Conservation (phyloP, 2,329 filamentous ascomycete species). For the Acephala macrosclerotiorum region DNA sequence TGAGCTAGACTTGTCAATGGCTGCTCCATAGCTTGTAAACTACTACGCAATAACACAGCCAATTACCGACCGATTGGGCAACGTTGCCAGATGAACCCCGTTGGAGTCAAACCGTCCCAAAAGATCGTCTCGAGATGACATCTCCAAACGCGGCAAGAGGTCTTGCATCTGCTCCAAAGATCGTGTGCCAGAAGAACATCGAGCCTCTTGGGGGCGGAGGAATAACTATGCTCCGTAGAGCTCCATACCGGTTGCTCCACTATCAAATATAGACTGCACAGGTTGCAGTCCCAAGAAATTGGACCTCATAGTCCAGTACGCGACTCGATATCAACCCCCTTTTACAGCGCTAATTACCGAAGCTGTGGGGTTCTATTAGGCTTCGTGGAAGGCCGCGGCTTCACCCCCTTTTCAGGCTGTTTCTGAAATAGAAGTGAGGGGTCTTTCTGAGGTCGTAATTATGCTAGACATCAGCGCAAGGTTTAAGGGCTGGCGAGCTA, state of each 20-base stretch:
- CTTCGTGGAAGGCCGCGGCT: constrained; percentile 9
- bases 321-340: background rate
- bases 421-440: constrained; percentile 20
- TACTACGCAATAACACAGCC: background rate
- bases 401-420: constrained; percentile 21
- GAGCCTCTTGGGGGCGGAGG: background rate
- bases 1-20: background rate
- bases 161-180: background rate
- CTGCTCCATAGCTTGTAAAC: background rate
- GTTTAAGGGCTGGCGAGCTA: background rate
- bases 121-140: constrained; percentile 4
- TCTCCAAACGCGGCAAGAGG: background rate
- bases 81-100: background rate
- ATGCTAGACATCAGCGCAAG: background rate
- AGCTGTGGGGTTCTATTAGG: background rate
- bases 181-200: background rate
- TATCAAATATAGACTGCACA: no score
- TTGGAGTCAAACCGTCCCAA: background rate
- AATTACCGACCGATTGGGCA: background rate
- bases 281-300: no score
- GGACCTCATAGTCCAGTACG: no score
- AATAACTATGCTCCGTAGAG: no score
- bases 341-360: constrained; percentile 2
- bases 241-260: no score
- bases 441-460: constrained; percentile 4